These are phyloP conservation scores for Botrytis fragariae DNA, from an alignment of 2,329 filamentous ascomycete genomes.

Conservation along the genomic window DNA sequence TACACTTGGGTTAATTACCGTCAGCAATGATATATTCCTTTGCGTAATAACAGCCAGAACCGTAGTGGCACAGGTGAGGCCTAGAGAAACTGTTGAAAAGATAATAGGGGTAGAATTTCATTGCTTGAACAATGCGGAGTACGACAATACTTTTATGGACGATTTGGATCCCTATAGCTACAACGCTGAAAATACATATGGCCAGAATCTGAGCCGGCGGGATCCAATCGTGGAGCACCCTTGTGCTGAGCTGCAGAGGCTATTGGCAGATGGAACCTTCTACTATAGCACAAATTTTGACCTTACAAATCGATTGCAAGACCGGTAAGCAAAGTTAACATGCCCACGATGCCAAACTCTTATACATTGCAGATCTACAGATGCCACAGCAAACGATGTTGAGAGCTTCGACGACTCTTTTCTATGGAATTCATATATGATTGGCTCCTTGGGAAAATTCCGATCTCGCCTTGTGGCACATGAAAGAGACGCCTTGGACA, in stretches of 20 bases:
- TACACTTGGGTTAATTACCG: constrained; percentile 82
- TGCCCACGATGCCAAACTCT: constrained; percentile 13
- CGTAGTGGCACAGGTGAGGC: constrained; percentile 76
- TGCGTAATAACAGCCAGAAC: constrained; percentile 81
- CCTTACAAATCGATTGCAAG: constrained; percentile 86
- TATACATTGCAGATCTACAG: constrained; percentile 58
- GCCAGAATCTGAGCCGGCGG: constrained; percentile 56
- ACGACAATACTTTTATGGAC: constrained; percentile 71
- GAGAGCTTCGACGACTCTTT: constrained; percentile 91
- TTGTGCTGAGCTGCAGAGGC: constrained; percentile 84
- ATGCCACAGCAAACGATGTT: constrained; percentile 78
- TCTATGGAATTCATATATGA: constrained; percentile 99
- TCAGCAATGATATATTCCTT: constrained; percentile 82
- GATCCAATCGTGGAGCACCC: constrained; percentile 80
- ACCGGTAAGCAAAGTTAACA: constrained; percentile 55
- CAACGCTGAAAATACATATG: constrained; percentile 41
- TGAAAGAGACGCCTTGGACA: constrained; percentile 78
- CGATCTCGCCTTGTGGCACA: constrained; percentile 72
- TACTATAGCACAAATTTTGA: constrained; percentile 99
- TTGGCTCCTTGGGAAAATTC: constrained; percentile 86
- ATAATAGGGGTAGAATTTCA: constrained; percentile 89
- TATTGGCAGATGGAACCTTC: constrained; percentile 89
- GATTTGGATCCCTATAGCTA: constrained; percentile 37
- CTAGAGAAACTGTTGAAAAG: constrained; percentile 84
- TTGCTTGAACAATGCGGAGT: constrained; percentile 82